A percentile compares a stretch with the other conserved stretches of the same genome.
These are phyloP conservation scores for Solanum chaucha DNA, from an alignment of 257 asterid genomes.

Conservation along the genomic window DNA sequence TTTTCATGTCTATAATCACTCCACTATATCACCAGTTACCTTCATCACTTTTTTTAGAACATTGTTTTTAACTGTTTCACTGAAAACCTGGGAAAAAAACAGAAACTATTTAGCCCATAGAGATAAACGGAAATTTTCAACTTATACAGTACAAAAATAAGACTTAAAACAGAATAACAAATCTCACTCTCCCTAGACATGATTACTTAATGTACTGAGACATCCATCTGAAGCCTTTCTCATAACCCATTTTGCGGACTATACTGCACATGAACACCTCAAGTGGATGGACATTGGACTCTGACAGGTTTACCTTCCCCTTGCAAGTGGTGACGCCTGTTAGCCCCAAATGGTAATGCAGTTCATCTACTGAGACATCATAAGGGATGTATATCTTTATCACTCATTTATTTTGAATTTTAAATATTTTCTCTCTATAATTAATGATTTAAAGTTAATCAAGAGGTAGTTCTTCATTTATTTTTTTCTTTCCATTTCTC, in stretches of 20 bases:
- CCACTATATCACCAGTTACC: too few species aligned
- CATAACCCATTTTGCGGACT: constrained; percentile 82
- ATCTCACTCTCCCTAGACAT: neutral
- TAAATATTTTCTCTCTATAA: too few species aligned
- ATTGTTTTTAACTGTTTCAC: neutral
- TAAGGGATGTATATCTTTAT: constrained; percentile 62
- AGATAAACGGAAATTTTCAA: neutral
- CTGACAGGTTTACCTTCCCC: constrained; percentile 64
- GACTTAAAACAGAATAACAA: neutral
- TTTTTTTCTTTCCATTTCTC: too few species aligned
- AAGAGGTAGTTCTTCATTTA: too few species aligned
- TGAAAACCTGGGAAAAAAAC: neutral
- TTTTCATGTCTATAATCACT: too few species aligned
- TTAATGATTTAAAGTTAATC: too few species aligned
- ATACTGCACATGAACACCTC: constrained; percentile 90
- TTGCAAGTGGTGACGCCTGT: constrained; percentile 60
- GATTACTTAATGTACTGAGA: constrained; percentile 60
- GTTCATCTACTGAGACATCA: constrained; percentile 71
- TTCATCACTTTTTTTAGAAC: neutral
- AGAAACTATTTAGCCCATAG: neutral
- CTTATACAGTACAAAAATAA: neutral
- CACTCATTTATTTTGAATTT: too few species aligned
- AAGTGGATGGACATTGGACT: constrained; percentile 52
- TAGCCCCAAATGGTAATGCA: constrained; percentile 58
- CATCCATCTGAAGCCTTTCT: constrained; percentile 77